phyloP scores from a whole-genome alignment of 345 rosid genomes.

The Clarkia xantiana region DNA sequence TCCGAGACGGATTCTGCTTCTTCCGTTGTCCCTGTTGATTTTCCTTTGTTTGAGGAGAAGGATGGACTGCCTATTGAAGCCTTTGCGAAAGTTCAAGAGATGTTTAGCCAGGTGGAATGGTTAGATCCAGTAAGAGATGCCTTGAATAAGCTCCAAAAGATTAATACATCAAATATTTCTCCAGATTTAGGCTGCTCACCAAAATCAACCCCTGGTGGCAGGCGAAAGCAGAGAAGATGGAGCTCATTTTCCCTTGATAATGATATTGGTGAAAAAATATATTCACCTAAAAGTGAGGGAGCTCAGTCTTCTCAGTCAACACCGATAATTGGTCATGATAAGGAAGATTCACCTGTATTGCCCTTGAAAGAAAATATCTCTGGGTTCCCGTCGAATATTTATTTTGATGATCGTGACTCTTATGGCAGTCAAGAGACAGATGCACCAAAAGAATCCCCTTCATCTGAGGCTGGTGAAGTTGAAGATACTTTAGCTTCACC shows the following conservation, averaged over 20 bases:
- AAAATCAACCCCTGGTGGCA: constrained; percentile 32
- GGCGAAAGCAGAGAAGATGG: constrained; percentile 17
- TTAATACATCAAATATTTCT: constrained; percentile 36
- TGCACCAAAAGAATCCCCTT: constrained; percentile 4
- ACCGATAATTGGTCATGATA: constrained; percentile 1
- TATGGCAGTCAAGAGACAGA: constrained; percentile 10
- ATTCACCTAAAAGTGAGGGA: neutral
- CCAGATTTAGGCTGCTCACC: constrained; percentile 36
- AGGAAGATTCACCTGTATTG: constrained; percentile 17
- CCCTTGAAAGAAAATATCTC: constrained; percentile 23
- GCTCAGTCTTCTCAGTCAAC: constrained; percentile 1
- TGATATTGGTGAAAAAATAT: constrained; percentile 9
- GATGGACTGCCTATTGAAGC: constrained; percentile 86
- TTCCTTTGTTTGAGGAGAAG: constrained; percentile 59
- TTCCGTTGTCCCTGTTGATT: constrained; percentile 43
- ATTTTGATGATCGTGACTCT: constrained; percentile 13
- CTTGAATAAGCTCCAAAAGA: constrained; percentile 59
- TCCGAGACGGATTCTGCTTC: constrained; percentile 84
- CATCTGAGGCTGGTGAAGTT: constrained; percentile 13
- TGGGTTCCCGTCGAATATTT: constrained; percentile 19
- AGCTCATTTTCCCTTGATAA: constrained; percentile 19
- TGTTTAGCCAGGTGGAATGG: constrained; percentile 81
- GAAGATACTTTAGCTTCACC: constrained; percentile 16
- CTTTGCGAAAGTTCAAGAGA: constrained; percentile 82
- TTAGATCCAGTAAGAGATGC: constrained; percentile 54